Evolutionary conservation across 768 basidiomycete genomes (phyloP), one percentile per base, ranked within the genome.

Genomic region (Auriculariales sp.): DNA sequence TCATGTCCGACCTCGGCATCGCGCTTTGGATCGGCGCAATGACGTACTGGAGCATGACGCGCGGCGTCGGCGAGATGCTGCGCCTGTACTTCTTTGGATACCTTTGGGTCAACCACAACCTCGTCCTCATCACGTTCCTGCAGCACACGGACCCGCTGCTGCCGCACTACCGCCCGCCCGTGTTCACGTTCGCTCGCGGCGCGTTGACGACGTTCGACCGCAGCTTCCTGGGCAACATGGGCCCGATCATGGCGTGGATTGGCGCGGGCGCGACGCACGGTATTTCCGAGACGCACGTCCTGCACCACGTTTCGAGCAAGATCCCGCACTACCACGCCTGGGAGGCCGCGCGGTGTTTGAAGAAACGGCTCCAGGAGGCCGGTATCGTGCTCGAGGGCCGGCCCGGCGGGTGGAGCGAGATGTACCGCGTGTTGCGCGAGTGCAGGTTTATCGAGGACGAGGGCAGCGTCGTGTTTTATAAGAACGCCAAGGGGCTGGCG

Each of bases 141-240:
- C 94, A 99, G 70, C 94, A 99, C 72, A 97, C 94, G 57, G 94
- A 97, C 67, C 90, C 93, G n/a, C 64, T 84, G 42, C 77, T 98
- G 36, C 93, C 93, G 46, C 94, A 97, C 68, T 97, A 95, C 74
- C 85, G 87, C 55, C 78, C 81, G 14, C 61, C 77, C 33, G 82
- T 85, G 62, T 97, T 94, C 74, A 92, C 82, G 32, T 99, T 98
- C 75, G 71, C 83, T 36, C 87, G 91, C 57, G 94, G 94, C 52
- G 94, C 94, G 14, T 79, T 98, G 47, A 69, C 87, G 46, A 99
- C 94, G 9, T 72, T 97, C 34, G 91, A 98, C 64, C 86, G 89
- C 44, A 79, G 63, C 58, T 73, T 89, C 32, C 70, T 91, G 22
- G 86, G 83, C 33, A 85, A 83, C 59, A 74, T 78, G 48, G 91